Evolutionary conservation across 2,329 filamentous ascomycete species (phyloP), one percentile per base, ranked within the genome.

Genomic region (Alternaria sp.): DNA sequence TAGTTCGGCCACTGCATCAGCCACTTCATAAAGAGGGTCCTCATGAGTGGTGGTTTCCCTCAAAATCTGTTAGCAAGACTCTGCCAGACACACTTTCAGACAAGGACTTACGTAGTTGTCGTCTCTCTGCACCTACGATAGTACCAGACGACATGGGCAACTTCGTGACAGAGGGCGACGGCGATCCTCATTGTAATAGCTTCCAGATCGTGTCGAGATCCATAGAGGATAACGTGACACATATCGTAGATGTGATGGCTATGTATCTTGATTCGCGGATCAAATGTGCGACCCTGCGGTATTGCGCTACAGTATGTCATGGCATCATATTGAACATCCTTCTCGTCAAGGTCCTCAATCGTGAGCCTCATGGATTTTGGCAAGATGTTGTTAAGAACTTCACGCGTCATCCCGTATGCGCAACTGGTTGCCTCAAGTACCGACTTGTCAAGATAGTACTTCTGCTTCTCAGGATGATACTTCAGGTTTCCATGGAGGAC

Each of bases 91-190:
- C 14, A 21, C 4, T 6, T 29, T 14, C 21, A 10, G 17, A 37
- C 14, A 42, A 21, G 14, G n/a, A 44, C 55, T 54, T 45, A 56
- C 54, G 31, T 40, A 6, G 11, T 21, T n/a, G 24, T n/a, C 11
- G 13, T 21, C 17, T 40, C 23, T 5, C 17, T 34, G 14, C 28
- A n/a, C 4, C 24, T 17, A 11, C 54, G 45, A 40, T 54, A 42
- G n/a, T 51, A 21, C 54, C 58, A 61, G 2, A 51, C 54, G 2
- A 33, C 29, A 31, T 58, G 54, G 10, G 54, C 50, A 9, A 61
- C 45, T 39, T 61, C 49, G 17, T 54, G 58, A 40, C 54, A 54
- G 5, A 61, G n/a, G 1, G 39, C 46, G 10, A 61, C 58, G 3
- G 54, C 58, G 5, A 58, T 48, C 23, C 40, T 39, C 6, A 58